Base-by-base conservation (phyloP, 805 yeast genomes). In the Candida sonorensis region DNA sequence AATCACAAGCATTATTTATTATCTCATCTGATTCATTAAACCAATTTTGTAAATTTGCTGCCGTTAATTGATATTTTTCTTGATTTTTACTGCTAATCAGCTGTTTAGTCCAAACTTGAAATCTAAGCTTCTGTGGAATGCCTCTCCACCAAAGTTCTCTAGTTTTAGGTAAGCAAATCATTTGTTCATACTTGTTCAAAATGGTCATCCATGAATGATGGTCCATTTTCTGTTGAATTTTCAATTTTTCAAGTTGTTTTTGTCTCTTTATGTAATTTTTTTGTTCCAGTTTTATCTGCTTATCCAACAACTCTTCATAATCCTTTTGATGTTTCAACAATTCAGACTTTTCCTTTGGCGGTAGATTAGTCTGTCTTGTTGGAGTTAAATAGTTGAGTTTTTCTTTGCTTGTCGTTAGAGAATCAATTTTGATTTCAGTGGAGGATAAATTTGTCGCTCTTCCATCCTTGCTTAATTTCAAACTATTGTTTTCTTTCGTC, bases 61-160 rank as follows among this genome's bases (percentile, higher is more conserved):
- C 30, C 4, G 43, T 23, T 15, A 55, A 37, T 16, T 42, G 37
- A 38, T 57, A 58, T 12, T 64, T 42, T 35, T 59, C 16, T 4
- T 23, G 14, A 12, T n/a, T n/a, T n/a, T n/a, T n/a, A n/a, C 12
- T 60, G 2, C 67, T 69, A 21, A 69, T 51, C 15, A 23, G 13
- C 37, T 64, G 69, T 27, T 51, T 51, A 37, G 53, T 48, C 87
- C 87, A 81, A 2, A 78, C 59, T 9, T 51, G 49, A 5, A 59
- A 50, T 27, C 87, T 57, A 5, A 63, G 45, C 11, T 31, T 30
- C 14, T 47, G 46, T 2, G 81, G 77, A 3, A 76, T 47, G 4
- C 78, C 78, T 22, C 77, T 55, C 81, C 81, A 75, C 73, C 77
- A 72, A 20, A 75, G 51, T 38, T 74, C 78, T 27, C 78, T 58